These are phyloP conservation scores for Penicillium salamii DNA, from an alignment of 495 filamentous ascomycete species.

Conservation along the genomic window DNA sequence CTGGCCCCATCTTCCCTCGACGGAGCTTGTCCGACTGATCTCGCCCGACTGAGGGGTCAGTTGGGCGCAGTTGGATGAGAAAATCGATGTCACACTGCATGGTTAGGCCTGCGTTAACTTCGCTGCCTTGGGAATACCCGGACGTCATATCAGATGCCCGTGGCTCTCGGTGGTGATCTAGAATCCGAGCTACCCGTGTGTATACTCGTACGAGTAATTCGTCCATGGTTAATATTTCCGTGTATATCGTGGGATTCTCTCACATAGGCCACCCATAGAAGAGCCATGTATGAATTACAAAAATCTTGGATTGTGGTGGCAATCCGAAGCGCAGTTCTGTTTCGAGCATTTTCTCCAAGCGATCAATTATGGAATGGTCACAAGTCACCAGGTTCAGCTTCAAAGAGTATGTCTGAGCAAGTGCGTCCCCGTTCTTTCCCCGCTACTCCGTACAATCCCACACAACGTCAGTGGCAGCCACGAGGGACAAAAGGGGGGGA, in stretches of 20 bases:
- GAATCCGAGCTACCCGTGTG: not conserved
- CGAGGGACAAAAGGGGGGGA: conserved; percentile 1
- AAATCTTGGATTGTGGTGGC: not conserved
- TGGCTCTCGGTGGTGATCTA: not conserved
- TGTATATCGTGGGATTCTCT: not conserved
- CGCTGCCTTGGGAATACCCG: not conserved
- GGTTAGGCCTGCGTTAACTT: too few relatives aligned
- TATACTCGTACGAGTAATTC: too few relatives aligned
- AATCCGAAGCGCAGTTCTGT: not conserved
- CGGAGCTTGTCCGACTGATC: not conserved
- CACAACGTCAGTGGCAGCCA: conserved; percentile 3
- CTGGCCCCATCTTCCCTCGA: not conserved
- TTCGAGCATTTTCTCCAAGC: too few relatives aligned
- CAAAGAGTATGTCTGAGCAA: not conserved
- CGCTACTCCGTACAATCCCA: not conserved
- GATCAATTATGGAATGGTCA: too few relatives aligned
- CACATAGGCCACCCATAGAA: not conserved
- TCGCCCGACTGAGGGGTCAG: not conserved
- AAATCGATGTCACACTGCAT: conserved; percentile 4
- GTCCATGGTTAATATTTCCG: not conserved
- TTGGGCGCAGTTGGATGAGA: not conserved
- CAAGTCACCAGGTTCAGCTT: not conserved
- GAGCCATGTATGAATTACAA: not conserved
- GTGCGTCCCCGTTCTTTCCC: not conserved
- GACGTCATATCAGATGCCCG: not conserved